Evolutionary conservation across 108 stramenopile species (phyloP).

Genomic region (Discostella pseudostelligera): DNA sequence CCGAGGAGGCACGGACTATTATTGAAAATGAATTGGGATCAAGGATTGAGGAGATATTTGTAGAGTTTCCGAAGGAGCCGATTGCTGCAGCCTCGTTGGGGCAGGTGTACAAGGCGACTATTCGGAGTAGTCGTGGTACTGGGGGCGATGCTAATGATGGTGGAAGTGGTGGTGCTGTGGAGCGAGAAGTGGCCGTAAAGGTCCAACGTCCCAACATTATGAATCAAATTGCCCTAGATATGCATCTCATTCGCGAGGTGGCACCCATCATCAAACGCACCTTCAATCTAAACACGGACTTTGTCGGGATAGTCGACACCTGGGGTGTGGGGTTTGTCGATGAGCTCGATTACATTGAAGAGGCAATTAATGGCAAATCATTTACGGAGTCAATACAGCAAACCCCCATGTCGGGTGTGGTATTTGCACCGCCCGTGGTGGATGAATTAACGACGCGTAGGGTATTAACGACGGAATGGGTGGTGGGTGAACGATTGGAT

Average conservation of each 20-base stretch:
- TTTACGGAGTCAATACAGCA: conserved; percentile 65
- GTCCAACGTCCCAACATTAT: conserved; percentile 94
- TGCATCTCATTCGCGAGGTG: conserved; percentile 87
- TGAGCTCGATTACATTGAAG: conserved; percentile 92
- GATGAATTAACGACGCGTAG: conserved; percentile 69
- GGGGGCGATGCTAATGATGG: no score
- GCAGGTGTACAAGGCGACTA: conserved; percentile 86
- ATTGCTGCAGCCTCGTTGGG: conserved; percentile 93
- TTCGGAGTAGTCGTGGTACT: conserved; percentile 25
- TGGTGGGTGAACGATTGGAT: conserved; percentile 91
- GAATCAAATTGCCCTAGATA: conserved; percentile 93
- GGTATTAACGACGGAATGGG: conserved; percentile 92
- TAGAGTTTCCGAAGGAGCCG: conserved; percentile 64
- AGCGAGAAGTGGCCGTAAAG: conserved; percentile 87
- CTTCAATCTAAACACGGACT: conserved; percentile 79
- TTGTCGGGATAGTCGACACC: conserved; percentile 85
- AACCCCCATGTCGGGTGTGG: conserved; percentile 77
- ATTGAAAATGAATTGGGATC: conserved; percentile 87
- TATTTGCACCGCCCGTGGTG: conserved; percentile 74
- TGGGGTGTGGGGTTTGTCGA: conserved; percentile 95
- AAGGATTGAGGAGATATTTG: conserved; percentile 60
- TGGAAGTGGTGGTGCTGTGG: conserved; percentile 1
- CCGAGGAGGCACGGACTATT: conserved; percentile 66
- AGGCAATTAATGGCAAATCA: conserved; percentile 83
- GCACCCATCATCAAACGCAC: conserved; percentile 61